phyloP scores from a whole-genome alignment of 306 rosid species.

The Pueraria montana region DNA sequence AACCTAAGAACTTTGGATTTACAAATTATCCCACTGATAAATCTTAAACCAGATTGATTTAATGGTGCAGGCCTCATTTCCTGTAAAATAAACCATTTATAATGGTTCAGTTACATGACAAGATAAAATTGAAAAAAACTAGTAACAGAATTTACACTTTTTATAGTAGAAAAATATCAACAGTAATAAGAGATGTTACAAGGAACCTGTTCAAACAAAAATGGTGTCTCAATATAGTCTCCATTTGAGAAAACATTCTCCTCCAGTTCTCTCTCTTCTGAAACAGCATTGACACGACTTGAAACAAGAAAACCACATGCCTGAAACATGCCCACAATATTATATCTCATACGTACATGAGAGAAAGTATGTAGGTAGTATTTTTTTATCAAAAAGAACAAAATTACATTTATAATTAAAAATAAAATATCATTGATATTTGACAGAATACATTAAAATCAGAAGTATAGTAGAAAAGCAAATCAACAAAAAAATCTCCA shows the following conservation, averaged over 20 bases:
- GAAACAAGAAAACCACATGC: conserved; percentile 80
- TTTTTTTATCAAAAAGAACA: conserved; percentile 5
- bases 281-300: conserved; percentile 59
- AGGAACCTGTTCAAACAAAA: conserved; percentile 80
- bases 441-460: conserved; percentile 39
- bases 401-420: background rate
- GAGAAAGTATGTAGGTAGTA: conserved; percentile 35
- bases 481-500: conserved; percentile 2
- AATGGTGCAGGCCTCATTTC: conserved; percentile 70
- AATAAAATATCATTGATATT: background rate
- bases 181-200: conserved; percentile 17
- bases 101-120: background rate
- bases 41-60: conserved; percentile 83
- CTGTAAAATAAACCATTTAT: conserved; percentile 52
- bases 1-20: conserved; percentile 78
- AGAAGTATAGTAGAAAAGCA: conserved; percentile 11
- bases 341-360: conserved; percentile 27
- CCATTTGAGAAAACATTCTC: conserved; percentile 76
- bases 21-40: conserved; percentile 84
- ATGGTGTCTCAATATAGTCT: conserved; percentile 68
- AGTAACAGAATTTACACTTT: conserved; percentile 2
- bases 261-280: conserved; percentile 79
- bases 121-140: conserved; percentile 33
- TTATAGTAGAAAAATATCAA: background rate
- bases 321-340: conserved; percentile 58